Percentiles rank a stretch among this genome's conserved stretches.
Evolutionary conservation across 2,329 filamentous ascomycete genomes (phyloP).

Genomic region (Exophiala sideris): DNA sequence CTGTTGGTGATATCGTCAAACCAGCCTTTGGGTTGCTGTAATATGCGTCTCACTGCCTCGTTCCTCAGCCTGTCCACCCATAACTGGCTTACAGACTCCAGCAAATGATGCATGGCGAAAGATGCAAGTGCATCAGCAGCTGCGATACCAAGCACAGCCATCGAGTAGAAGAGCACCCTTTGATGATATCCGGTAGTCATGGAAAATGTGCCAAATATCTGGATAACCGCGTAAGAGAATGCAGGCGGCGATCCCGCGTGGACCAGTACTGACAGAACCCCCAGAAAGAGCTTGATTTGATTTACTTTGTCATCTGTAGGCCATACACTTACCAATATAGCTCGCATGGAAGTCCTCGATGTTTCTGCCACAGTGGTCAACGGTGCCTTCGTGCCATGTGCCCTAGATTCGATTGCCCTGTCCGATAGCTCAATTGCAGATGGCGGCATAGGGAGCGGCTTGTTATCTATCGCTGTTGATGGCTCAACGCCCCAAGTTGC

Average conservation of each 20-base stretch:
- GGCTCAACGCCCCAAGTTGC: background rate
- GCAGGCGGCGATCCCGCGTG: slow-evolving; percentile 67
- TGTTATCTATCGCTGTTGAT: background rate
- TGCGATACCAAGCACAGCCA: slow-evolving; percentile 67
- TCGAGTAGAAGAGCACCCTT: slow-evolving; percentile 62
- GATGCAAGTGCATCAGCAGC: slow-evolving; percentile 62
- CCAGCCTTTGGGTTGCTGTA: slow-evolving; percentile 74
- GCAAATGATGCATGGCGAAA: slow-evolving; percentile 65
- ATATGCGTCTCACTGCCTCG: slow-evolving; percentile 64
- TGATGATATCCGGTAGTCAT: slow-evolving; percentile 47
- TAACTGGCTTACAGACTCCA: slow-evolving; percentile 67
- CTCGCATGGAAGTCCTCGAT: slow-evolving; percentile 37
- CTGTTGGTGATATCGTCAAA: slow-evolving; percentile 69
- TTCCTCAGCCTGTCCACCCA: slow-evolving; percentile 74
- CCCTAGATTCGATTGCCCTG: background rate
- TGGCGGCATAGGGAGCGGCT: slow-evolving; percentile 16
- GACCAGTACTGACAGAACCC: slow-evolving; percentile 59
- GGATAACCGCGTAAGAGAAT: slow-evolving; percentile 74
- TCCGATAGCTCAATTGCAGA: background rate
- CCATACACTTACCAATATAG: slow-evolving; percentile 69
- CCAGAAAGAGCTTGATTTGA: slow-evolving; percentile 56
- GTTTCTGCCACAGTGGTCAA: background rate
- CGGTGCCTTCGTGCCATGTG: background rate
- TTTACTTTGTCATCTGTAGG: slow-evolving; percentile 56
- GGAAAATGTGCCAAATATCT: slow-evolving; percentile 69